phyloP scores from a whole-genome alignment of 2,329 filamentous ascomycete genomes.

The Paecilomyces sp. region DNA sequence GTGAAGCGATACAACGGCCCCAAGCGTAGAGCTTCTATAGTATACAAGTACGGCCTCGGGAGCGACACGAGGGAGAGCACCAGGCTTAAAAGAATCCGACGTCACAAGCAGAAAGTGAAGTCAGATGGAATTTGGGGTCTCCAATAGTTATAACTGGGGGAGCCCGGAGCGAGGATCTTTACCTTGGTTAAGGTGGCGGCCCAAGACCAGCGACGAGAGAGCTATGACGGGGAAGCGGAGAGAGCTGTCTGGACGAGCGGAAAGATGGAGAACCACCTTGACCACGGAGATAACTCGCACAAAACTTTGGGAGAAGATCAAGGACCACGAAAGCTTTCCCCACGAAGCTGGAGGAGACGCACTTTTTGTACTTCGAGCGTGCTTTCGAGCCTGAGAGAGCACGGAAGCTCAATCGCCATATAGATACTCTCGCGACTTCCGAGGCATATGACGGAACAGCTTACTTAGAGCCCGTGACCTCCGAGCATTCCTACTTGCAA shows the following conservation, averaged over 20 bases:
- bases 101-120: not conserved
- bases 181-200: not conserved
- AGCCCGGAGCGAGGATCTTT: not conserved
- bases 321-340: not conserved
- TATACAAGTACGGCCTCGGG: not conserved
- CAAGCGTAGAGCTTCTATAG: not conserved
- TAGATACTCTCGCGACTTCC: not conserved
- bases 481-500: not conserved
- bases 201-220: not conserved
- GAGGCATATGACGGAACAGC: not conserved
- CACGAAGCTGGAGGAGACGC: not conserved
- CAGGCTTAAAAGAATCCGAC: not conserved
- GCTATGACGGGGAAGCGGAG: not conserved
- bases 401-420: not conserved
- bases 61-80: not conserved
- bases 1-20: not conserved
- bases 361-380: not conserved
- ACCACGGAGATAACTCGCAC: not conserved
- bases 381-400: not conserved
- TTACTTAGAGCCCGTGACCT: not conserved
- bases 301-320: not conserved
- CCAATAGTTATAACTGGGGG: constrained; percentile 1
- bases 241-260: not conserved
- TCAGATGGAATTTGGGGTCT: not conserved
- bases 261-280: not conserved